Percentiles rank a stretch among this genome's conserved stretches.
phyloP scores from a whole-genome alignment of 2,329 filamentous ascomycete genomes.

The Cladosporium colombiae region DNA sequence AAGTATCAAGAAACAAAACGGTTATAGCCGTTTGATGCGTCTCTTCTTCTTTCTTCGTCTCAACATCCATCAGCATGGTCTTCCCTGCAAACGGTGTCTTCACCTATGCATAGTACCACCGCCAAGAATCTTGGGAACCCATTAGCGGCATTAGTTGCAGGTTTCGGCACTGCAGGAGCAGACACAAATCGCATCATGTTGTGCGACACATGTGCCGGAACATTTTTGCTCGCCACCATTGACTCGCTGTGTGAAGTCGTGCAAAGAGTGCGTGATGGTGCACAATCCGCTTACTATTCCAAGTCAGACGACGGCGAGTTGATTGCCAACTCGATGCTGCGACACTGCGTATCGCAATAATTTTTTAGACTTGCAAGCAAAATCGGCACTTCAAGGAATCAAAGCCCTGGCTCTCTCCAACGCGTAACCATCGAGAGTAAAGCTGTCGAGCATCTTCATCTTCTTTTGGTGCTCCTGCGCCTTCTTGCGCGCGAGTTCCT shows the following conservation, averaged over 20 bases:
- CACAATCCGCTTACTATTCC: background rate
- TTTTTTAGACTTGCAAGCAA: background rate
- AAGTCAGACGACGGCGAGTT: background rate
- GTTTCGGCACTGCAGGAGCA: constrained; percentile 10
- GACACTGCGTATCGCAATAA: background rate
- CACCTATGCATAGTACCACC: constrained; percentile 10
- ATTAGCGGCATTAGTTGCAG: constrained; percentile 18
- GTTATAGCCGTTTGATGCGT: background rate
- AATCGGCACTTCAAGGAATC: constrained; percentile 10
- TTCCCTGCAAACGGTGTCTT: background rate
- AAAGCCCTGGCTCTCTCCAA: constrained; percentile 17
- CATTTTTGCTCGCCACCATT: background rate
- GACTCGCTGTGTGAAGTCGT: background rate
- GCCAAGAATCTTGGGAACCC: constrained; percentile 19
- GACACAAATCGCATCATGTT: constrained; percentile 1
- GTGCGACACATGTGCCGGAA: background rate
- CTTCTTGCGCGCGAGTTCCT: constrained; percentile 31
- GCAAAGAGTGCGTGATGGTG: background rate
- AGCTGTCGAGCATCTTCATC: constrained; percentile 30
- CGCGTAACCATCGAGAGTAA: constrained; percentile 18
- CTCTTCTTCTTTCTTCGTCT: background rate
- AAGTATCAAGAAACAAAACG: background rate
- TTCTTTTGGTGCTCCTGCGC: constrained; percentile 33
- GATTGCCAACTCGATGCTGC: background rate
- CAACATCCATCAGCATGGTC: background rate